Evolutionary conservation across 148 eudicot species (phyloP).

Genomic region (Nepenthes mirabilis): DNA sequence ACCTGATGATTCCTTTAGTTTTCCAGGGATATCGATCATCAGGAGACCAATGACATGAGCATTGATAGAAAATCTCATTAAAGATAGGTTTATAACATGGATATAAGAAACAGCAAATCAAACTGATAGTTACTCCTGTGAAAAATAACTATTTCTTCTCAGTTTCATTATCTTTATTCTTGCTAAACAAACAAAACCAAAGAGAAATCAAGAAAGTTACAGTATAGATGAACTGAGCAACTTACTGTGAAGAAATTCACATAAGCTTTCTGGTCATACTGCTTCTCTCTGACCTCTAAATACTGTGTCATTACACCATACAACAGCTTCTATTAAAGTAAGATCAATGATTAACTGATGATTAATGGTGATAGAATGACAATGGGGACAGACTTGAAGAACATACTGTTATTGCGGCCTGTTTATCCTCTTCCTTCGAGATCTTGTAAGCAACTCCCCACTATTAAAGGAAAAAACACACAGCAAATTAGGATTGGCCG

Average conservation of each 20-base stretch:
- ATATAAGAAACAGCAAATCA: background rate
- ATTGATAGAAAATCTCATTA: background rate
- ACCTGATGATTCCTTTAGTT: conserved; percentile 34
- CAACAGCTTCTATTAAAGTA: conserved; percentile 9
- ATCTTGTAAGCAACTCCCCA: conserved; percentile 95
- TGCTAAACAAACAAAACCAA: background rate
- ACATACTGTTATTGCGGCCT: conserved; percentile 56
- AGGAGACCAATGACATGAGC: background rate
- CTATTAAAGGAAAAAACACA: conserved; percentile 13
- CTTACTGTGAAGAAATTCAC: conserved; percentile 82
- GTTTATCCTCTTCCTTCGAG: conserved; percentile 50
- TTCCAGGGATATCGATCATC: background rate
- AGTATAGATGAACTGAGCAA: background rate
- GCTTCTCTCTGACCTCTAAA: conserved; percentile 95
- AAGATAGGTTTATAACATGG: too few species aligned
- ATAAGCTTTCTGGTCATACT: conserved; percentile 70
- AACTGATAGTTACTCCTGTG: background rate
- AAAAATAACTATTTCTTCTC: too few species aligned
- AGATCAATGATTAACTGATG: conserved; percentile 4
- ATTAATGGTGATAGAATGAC: background rate
- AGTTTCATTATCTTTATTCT: too few species aligned
- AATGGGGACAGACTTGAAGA: background rate
- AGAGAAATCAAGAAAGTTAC: background rate
- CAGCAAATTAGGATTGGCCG: background rate
- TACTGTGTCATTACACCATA: conserved; percentile 38